A percentile compares a stretch with the other conserved stretches of the same genome.
Evolutionary conservation across 768 basidiomycete genomes (phyloP).

Genomic region (Kwoniella shandongensis): DNA sequence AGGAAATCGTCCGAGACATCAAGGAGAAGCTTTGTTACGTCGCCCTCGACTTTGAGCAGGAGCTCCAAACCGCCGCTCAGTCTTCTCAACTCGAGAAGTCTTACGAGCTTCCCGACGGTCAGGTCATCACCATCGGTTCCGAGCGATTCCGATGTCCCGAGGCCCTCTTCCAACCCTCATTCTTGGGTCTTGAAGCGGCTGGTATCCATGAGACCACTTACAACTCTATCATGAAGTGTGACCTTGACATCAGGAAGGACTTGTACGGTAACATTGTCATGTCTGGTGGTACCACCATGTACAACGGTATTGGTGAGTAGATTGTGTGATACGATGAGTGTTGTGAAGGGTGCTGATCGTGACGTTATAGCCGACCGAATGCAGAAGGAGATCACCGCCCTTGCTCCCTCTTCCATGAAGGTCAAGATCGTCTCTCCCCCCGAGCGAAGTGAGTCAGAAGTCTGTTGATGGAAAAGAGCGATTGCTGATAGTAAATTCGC

Average conservation of each 20-base stretch:
- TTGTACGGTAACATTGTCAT: slow-evolving; percentile 77
- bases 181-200: slow-evolving; percentile 71
- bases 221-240: slow-evolving; percentile 65
- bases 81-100: slow-evolving; percentile 87
- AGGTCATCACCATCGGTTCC: slow-evolving; percentile 92
- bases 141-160: slow-evolving; percentile 73
- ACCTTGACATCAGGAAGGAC: slow-evolving; percentile 70
- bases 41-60: slow-evolving; percentile 90
- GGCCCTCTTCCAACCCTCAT: slow-evolving; percentile 72
- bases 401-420: slow-evolving; percentile 88
- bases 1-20: slow-evolving; percentile 94
- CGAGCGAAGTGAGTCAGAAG: slow-evolving; percentile 63
- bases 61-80: slow-evolving; percentile 84
- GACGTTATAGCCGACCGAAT: slow-evolving; percentile 71
- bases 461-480: slow-evolving; percentile 3
- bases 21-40: slow-evolving; percentile 97
- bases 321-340: not conserved
- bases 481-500: not conserved
- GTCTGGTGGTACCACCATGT: slow-evolving; percentile 91
- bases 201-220: slow-evolving; percentile 90
- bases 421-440: slow-evolving; percentile 92
- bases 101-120: slow-evolving; percentile 88
- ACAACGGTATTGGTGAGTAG: slow-evolving; percentile 73
- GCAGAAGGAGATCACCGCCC: slow-evolving; percentile 85
- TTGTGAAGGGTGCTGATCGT: not conserved